Evolutionary conservation across 306 rosid genomes (phyloP).

Genomic region (Acacia acuminata): DNA sequence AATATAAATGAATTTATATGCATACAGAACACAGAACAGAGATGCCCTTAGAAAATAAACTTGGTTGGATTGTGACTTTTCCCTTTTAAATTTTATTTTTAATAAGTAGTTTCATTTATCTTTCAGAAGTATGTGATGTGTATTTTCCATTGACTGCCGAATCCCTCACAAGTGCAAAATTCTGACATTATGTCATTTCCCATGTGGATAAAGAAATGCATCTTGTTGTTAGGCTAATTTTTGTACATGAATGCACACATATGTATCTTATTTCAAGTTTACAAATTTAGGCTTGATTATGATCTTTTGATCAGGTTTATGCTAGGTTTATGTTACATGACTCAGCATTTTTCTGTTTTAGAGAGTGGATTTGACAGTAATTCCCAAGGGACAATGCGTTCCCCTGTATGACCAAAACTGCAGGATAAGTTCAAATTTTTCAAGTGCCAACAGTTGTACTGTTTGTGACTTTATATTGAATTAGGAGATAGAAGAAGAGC

Average conservation of each 20-base stretch:
- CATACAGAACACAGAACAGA: background rate
- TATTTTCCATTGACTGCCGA: background rate
- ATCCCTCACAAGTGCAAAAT: background rate
- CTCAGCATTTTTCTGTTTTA: constrained; percentile 22
- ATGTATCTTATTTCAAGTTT: constrained; percentile 19
- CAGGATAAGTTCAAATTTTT: constrained; percentile 25
- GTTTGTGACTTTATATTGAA: background rate
- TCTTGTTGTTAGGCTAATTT: background rate
- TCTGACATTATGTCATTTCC: background rate
- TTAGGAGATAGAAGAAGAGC: background rate
- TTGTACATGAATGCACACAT: background rate
- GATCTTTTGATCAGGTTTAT: background rate
- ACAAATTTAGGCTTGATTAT: background rate
- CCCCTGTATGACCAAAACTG: constrained; percentile 17
- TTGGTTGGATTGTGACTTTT: background rate
- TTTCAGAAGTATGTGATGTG: background rate
- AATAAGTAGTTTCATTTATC: background rate
- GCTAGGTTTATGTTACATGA: background rate
- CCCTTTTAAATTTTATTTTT: background rate
- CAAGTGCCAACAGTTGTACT: constrained; percentile 3
- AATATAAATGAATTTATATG: background rate
- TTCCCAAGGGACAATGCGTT: background rate
- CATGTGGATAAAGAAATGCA: background rate
- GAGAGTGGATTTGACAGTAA: background rate
- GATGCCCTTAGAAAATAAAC: constrained; percentile 8